Conservation (phyloP, 2,329 filamentous ascomycete genomes). For the Penicillium vulpinum region DNA sequence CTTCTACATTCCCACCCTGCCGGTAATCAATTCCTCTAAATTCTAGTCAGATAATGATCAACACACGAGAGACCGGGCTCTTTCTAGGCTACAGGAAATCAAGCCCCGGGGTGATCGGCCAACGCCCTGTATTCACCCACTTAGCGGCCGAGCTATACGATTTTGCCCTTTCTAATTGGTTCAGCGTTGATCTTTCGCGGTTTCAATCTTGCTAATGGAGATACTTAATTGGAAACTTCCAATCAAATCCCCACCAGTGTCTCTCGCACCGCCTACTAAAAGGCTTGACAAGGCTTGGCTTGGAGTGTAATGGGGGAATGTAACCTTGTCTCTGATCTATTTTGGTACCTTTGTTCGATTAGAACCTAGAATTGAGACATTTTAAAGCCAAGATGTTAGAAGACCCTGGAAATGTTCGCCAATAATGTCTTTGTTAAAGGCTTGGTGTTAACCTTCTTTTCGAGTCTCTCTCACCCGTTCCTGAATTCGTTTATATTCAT, state of each 20-base stretch:
- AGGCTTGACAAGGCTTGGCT: not conserved
- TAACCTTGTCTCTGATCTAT: not conserved
- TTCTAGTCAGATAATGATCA: not conserved
- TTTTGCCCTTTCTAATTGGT: not conserved
- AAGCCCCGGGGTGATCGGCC: not conserved
- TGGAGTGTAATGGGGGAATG: not conserved
- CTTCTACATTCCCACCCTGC: not conserved
- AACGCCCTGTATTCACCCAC: not conserved
- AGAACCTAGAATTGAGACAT: not conserved
- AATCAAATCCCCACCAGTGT: not conserved
- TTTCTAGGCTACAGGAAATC: not conserved
- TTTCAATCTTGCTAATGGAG: too few relatives aligned
- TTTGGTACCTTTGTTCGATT: too few relatives aligned
- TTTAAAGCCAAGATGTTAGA: not conserved
- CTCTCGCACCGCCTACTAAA: not conserved
- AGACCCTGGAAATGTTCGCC: not conserved
- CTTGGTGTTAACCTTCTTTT: not conserved
- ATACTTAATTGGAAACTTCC: not conserved
- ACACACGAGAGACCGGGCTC: not conserved
- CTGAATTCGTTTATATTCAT: not conserved
- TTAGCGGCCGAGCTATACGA: not conserved
- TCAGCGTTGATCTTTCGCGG: too few relatives aligned
- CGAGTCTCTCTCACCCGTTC: too few relatives aligned
- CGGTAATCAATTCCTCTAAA: not conserved
- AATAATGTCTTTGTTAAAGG: not conserved